A percentile compares a stretch with the other conserved stretches of the same genome.
These are phyloP conservation scores for Phyllosticta capitalensis DNA, from an alignment of 2,329 filamentous ascomycete species.

Conservation along the genomic window DNA sequence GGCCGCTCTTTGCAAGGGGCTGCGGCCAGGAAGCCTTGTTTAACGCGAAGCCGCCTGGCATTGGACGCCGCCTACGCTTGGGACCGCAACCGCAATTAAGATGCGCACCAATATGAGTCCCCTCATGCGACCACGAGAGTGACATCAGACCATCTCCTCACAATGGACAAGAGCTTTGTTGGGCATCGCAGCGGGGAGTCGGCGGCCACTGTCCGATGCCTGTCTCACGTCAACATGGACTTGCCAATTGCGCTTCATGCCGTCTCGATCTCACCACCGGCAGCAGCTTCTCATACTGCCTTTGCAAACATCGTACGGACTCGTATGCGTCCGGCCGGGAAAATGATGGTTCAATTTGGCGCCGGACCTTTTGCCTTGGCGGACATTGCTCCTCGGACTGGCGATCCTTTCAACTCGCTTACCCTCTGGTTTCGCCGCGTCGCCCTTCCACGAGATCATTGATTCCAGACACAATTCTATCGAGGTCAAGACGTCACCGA, in stretches of 20 bases:
- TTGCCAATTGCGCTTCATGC: not conserved
- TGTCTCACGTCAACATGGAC: not conserved
- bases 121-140: not conserved
- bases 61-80: not conserved
- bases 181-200: not conserved
- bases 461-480: not conserved
- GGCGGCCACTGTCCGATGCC: not conserved
- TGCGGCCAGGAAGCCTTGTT: conserved; percentile 2
- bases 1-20: conserved; percentile 7
- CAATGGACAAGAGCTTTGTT: not conserved
- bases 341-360: not conserved
- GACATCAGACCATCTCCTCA: not conserved
- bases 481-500: not conserved
- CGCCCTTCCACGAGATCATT: not conserved
- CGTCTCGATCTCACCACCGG: not conserved
- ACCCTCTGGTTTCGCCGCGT: not conserved
- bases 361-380: not conserved
- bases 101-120: not conserved
- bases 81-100: not conserved
- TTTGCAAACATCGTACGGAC: not conserved
- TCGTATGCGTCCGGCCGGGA: not conserved
- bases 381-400: not conserved
- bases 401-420: not conserved
- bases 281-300: not conserved
- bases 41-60: conserved; percentile 2